Evolutionary conservation across 108 stramenopile species (phyloP), one percentile per base, ranked within the genome.

Genomic region (Skeletonema marinoi): DNA sequence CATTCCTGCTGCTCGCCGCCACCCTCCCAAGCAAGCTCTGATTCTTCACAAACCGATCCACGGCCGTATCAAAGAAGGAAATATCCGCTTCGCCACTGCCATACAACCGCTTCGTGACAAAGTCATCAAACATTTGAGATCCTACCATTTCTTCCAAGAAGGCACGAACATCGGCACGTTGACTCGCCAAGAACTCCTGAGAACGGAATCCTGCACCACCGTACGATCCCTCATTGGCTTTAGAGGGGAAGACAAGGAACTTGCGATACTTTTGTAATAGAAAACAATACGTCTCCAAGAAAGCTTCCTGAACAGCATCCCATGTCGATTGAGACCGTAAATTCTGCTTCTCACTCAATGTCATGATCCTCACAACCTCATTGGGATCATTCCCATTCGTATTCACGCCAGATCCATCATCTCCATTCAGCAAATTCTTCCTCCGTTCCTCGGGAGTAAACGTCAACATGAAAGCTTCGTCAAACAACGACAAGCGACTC

Each of bases 261-360:
- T 88, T 88, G n/a, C 93, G 78, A 51, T 97, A 97, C 64, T 94
- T 88, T 73, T 91, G 88, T 19, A 97, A 68, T 56, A 94, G 66
- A 1, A 93, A 86, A 11, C 91, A 91, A 67, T 91, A 97, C 70
- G 96, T 94, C 35, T 92, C 80, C 17, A 96, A 72, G 68, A 97
- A 97, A 7, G 93, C 89, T 72, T 96, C 95, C 75, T 96, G 95
- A 30, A 93, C 91, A n/a, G 72, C 68, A 77, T 96, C 95, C 95
- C 95, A 96, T 21, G 61, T 96, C 93, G 87, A 87, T 51, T 92
- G 90, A 60, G 83, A 84, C 13, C 89, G 69, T 16, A 85, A 54
- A 13, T 80, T 68, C 50, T 86, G 74, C 71, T 86, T 85, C 39
- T 89, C 86, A 12, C 69, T 70, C 25, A 75, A 71, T 3, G 69